Percentiles rank a stretch among this genome's conserved stretches.
Conservation (phyloP, 441 rosid genomes). For the Erodium texanum region DNA sequence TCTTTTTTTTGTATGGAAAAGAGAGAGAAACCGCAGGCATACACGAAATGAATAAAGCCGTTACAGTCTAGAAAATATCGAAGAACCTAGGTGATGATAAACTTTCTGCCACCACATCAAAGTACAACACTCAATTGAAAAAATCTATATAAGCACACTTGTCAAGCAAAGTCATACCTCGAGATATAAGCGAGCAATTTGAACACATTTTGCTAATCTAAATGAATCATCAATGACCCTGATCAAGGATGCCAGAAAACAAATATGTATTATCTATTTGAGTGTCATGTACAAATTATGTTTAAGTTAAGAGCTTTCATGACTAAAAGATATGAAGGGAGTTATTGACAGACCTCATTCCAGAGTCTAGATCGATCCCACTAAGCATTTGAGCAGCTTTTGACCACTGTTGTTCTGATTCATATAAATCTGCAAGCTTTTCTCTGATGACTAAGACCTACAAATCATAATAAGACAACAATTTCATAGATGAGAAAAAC, state of each 20-base stretch:
- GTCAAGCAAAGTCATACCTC: conserved; percentile 43
- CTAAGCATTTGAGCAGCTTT: conserved; percentile 99
- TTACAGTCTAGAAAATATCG: neutral
- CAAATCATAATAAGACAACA: conserved; percentile 10
- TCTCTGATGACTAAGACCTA: conserved; percentile 87
- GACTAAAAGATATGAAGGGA: no score
- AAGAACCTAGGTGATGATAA: neutral
- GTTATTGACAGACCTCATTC: conserved; percentile 64
- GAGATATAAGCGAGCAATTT: conserved; percentile 91
- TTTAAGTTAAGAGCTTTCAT: no score
- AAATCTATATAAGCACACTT: neutral
- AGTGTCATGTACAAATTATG: neutral
- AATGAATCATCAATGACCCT: conserved; percentile 86
- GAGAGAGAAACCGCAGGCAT: neutral
- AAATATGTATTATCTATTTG: conserved; percentile 11
- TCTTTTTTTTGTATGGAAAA: neutral
- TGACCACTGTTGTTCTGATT: conserved; percentile 91
- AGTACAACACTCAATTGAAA: neutral
- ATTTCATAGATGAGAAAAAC: neutral
- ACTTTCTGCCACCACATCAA: neutral
- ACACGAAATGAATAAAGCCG: neutral
- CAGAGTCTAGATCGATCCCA: conserved; percentile 93
- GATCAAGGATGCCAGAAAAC: conserved; percentile 14
- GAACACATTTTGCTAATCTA: conserved; percentile 89
- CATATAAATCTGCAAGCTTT: conserved; percentile 90